phyloP scores from a whole-genome alignment of 2,329 filamentous ascomycete species.

The Pseudofabraea citricarpa region DNA sequence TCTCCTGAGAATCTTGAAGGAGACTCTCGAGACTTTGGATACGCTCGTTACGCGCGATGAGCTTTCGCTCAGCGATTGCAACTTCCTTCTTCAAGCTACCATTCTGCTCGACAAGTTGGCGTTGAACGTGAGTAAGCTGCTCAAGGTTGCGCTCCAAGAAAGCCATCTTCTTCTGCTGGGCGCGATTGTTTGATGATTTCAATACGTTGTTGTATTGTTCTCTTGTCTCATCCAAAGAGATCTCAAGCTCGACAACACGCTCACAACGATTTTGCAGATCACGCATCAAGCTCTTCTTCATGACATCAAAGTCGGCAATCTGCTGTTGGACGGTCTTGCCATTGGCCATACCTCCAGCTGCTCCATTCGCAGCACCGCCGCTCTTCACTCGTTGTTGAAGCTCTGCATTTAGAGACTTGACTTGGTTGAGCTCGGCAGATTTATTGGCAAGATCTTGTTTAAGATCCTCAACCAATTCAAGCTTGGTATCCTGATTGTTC shows the following conservation, averaged over 20 bases:
- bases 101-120: constrained; percentile 97
- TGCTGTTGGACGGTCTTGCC: constrained; percentile 96
- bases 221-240: constrained; percentile 91
- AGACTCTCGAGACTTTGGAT: constrained; percentile 91
- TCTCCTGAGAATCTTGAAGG: constrained; percentile 96
- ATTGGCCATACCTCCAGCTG: constrained; percentile 53
- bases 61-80: constrained; percentile 93
- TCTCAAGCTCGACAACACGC: constrained; percentile 95
- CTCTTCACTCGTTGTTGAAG: constrained; percentile 70
- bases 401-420: constrained; percentile 77
- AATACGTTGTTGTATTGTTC: constrained; percentile 99
- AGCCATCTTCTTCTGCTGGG: constrained; percentile 99
- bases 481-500: constrained; percentile 68
- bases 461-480: constrained; percentile 70
- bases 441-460: constrained; percentile 72
- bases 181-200: constrained; percentile 92
- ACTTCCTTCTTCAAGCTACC: constrained; percentile 97
- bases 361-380: constrained; percentile 55
- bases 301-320: constrained; percentile 96
- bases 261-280: constrained; percentile 98
- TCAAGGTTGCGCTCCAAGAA: constrained; percentile 98
- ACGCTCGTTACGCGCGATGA: constrained; percentile 93
- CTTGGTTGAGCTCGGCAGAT: constrained; percentile 74
- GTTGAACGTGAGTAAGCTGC: constrained; percentile 94
- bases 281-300: constrained; percentile 99